Conservation (phyloP, 352 stramenopile species). For the Phytopythium boreale region DNA sequence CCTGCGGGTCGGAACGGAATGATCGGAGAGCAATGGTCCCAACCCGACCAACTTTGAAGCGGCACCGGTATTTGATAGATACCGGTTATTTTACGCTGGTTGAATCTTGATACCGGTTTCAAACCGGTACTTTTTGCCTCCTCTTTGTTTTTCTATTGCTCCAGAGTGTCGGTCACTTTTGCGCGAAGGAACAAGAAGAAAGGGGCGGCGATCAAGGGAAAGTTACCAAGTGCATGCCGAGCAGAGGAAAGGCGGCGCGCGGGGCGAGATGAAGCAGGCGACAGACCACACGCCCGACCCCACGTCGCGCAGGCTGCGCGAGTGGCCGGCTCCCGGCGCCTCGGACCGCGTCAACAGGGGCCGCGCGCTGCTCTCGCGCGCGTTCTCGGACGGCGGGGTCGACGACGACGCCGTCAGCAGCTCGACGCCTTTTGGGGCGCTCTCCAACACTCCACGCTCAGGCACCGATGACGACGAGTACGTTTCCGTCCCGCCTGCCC, state of each 20-base stretch:
- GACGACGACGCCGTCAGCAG: background rate
- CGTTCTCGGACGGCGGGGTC: conserved; percentile 7
- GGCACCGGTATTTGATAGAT: background rate
- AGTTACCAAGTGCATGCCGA: background rate
- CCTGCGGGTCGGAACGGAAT: no score
- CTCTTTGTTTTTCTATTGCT: background rate
- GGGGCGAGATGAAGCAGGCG: background rate
- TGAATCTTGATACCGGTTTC: conserved; percentile 5
- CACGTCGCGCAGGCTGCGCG: background rate
- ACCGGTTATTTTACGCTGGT: no score
- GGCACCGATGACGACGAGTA: background rate
- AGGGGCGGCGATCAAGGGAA: background rate
- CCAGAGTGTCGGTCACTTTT: conserved; percentile 1
- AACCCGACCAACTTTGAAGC: no score
- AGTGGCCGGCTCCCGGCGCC: background rate
- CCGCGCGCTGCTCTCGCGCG: conserved; percentile 5
- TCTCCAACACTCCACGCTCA: background rate
- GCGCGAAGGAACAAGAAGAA: background rate
- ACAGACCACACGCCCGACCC: background rate
- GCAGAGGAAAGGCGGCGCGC: background rate
- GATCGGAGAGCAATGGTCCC: no score
- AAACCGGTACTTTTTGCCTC: background rate
- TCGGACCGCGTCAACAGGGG: background rate
- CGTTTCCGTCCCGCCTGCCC: background rate
- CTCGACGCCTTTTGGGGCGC: background rate